Evolutionary conservation across 257 asterid genomes (phyloP), one percentile per base, ranked within the genome.

Genomic region (Rauvolfia tetraphylla): DNA sequence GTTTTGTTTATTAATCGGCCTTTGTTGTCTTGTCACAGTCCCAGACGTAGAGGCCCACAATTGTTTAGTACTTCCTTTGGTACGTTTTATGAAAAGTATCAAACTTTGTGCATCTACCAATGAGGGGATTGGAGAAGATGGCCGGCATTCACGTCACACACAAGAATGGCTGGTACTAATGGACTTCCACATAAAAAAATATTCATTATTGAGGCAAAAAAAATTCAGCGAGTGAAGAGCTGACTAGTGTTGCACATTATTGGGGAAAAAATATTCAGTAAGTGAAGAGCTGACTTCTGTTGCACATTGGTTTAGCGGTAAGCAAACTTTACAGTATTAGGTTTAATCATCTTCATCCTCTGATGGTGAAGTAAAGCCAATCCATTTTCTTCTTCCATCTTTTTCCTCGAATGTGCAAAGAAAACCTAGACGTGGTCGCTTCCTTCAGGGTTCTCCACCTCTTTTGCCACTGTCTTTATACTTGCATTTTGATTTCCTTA

Each of bases 401-500:
- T 48, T 17, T 66, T 34, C 9, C 23, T 41, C 8, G 46, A 41
- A 41, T 41, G 46, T 41, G 4, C 46, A 4, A 41, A 41, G n/a
- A n/a, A n/a, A n/a, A n/a, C n/a, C n/a, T n/a, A n/a, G n/a, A n/a
- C n/a, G n/a, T n/a, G n/a, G n/a, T n/a, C n/a, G n/a, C n/a, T n/a
- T n/a, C n/a, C n/a, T n/a, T n/a, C n/a, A n/a, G n/a, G n/a, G n/a
- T n/a, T n/a, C n/a, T n/a, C n/a, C n/a, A n/a, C n/a, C n/a, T n/a
- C n/a, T n/a, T n/a, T n/a, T n/a, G n/a, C n/a, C n/a, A n/a, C n/a
- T n/a, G n/a, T n/a, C n/a, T n/a, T n/a, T n/a, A n/a, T n/a, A n/a
- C n/a, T 48, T 63, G 76, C 58, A 54, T 72, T 74, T 63, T 56
- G 44, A 20, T 74, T 68, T 56, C 78, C 73, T 78, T 68, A 75